Base-by-base conservation (phyloP, 495 filamentous ascomycete genomes). In the Rusavskia elegans region DNA sequence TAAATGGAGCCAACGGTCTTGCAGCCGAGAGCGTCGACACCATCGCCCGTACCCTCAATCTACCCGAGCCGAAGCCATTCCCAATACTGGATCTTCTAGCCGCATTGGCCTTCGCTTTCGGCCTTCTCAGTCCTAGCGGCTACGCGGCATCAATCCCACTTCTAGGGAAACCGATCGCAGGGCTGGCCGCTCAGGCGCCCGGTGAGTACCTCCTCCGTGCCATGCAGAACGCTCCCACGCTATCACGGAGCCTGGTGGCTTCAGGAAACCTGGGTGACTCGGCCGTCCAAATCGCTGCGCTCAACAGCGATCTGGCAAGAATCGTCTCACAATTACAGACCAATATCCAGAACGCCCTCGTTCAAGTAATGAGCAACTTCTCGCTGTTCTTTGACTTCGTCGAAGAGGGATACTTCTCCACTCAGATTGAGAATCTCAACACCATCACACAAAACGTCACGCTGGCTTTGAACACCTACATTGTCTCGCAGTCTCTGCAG, bases 321-420 rank as follows among this genome's bases (percentile, higher is more conserved):
- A 42, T 57, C 37, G 46, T 48, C 19, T 41, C 50, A 13, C 52
- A 51, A 13, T 45, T 53, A 19, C 45, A 57, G 32, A 30, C 44
- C 25, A 58, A 58, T 41, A 48, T 58, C n/a, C 40, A 53, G 17
- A 44, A 45, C 21, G 53, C 56, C 19, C 25, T 58, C 41, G 32
- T 29, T n/a, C 32, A 52, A 19, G 52, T 58, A n/a, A 53, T 55
- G 41, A 25, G 42, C n/a, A 49, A 58, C 53, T 54, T 38, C 45
- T 20, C 46, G 8, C 27, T 35, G 14, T 54, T 58, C 32, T 17
- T 19, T 17, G 37, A 38, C 42, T 59, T 59, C 16, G 52, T 51
- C 3, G 30, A 21, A 20, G 40, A 58, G 20, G 56, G 56, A 1
- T 48, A 32, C 32, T 58, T 58, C 52, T 55, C 52, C 27, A 51